These are phyloP conservation scores for Isabelozyma gotoi DNA, from an alignment of 805 yeast species.

Conservation along the genomic window DNA sequence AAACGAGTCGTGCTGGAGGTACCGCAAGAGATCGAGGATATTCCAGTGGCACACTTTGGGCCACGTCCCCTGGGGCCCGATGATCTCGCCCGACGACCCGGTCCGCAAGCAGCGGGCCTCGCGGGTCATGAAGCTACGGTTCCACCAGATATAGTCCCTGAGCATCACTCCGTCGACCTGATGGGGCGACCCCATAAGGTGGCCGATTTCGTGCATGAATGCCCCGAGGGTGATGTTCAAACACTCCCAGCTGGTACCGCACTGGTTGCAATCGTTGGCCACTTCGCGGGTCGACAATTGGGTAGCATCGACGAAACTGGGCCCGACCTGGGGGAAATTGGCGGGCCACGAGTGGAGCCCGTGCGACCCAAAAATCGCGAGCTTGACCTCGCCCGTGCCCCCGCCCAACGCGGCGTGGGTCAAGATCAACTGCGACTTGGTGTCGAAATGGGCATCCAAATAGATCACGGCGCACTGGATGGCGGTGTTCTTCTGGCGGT, in stretches of 20 bases:
- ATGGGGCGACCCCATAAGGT: conserved; percentile 87
- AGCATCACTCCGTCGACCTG: conserved; percentile 89
- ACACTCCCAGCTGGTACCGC: conserved; percentile 90
- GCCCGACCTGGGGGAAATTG: conserved; percentile 66
- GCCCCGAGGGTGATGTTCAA: conserved; percentile 86
- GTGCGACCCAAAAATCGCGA: conserved; percentile 94
- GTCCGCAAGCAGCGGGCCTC: conserved; percentile 62
- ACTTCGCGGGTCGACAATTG: conserved; percentile 62
- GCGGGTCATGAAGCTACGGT: conserved; percentile 75
- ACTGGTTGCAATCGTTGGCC: conserved; percentile 86
- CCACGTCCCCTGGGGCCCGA: conserved; percentile 39
- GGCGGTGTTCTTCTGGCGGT: conserved; percentile 55
- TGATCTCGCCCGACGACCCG: conserved; percentile 40
- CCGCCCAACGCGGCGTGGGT: conserved; percentile 97
- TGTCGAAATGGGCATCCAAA: conserved; percentile 85
- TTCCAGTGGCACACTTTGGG: conserved; percentile 84
- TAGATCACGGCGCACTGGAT: conserved; percentile 83
- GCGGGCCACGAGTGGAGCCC: conserved; percentile 92
- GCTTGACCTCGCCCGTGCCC: conserved; percentile 61
- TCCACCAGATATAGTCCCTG: conserved; percentile 77
- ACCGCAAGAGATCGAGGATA: conserved; percentile 73
- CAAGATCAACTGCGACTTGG: conserved; percentile 51
- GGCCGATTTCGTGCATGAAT: conserved; percentile 94
- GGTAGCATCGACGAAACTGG: conserved; percentile 73
- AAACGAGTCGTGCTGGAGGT: conserved; percentile 79